Percentiles rank a stretch among this genome's conserved stretches.
phyloP scores from a whole-genome alignment of 2,329 filamentous ascomycete genomes.

The Colletotrichum chlorophyti region DNA sequence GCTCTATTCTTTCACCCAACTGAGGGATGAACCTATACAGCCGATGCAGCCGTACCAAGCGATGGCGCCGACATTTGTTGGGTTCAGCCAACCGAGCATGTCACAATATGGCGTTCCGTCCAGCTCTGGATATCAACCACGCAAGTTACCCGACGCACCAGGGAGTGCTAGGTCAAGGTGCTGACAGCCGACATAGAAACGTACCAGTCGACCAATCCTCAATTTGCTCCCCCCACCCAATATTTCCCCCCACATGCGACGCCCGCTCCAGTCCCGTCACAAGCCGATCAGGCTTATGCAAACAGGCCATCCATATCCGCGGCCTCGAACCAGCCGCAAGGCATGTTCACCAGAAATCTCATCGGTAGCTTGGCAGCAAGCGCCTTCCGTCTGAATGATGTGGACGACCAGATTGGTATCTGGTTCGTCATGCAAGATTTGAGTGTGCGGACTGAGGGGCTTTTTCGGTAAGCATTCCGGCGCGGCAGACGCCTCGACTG shows the following conservation, averaged over 20 bases:
- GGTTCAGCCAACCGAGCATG: too few relatives aligned
- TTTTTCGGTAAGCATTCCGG: slow-evolving; percentile 74
- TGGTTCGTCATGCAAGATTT: slow-evolving; percentile 98
- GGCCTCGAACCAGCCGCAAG: slow-evolving; percentile 64
- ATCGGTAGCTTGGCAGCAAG: slow-evolving; percentile 92
- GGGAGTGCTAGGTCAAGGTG: too few relatives aligned
- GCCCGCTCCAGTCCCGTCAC: slow-evolving; percentile 35
- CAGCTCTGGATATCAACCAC: slow-evolving; percentile 29
- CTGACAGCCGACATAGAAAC: slow-evolving; percentile 2
- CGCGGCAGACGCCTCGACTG: not conserved
- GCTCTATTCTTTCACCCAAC: slow-evolving; percentile 73
- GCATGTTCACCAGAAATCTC: slow-evolving; percentile 93
- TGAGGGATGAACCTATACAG: slow-evolving; percentile 25
- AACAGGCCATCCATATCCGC: slow-evolving; percentile 42
- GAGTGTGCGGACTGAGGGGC: slow-evolving; percentile 90
- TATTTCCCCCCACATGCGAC: slow-evolving; percentile 43
- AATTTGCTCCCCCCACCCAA: slow-evolving; percentile 45
- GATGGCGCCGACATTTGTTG: too few relatives aligned
- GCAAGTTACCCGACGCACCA: slow-evolving; percentile 1
- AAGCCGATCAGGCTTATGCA: slow-evolving; percentile 33
- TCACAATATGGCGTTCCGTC: slow-evolving; percentile 10
- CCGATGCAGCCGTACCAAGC: slow-evolving; percentile 33
- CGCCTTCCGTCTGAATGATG: slow-evolving; percentile 83
- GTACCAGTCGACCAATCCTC: slow-evolving; percentile 33
- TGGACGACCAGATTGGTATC: slow-evolving; percentile 81